Percentiles rank a stretch among this genome's conserved stretches.
phyloP scores from a whole-genome alignment of 2,329 filamentous ascomycete species.

The Pseudodiploospora longispora region DNA sequence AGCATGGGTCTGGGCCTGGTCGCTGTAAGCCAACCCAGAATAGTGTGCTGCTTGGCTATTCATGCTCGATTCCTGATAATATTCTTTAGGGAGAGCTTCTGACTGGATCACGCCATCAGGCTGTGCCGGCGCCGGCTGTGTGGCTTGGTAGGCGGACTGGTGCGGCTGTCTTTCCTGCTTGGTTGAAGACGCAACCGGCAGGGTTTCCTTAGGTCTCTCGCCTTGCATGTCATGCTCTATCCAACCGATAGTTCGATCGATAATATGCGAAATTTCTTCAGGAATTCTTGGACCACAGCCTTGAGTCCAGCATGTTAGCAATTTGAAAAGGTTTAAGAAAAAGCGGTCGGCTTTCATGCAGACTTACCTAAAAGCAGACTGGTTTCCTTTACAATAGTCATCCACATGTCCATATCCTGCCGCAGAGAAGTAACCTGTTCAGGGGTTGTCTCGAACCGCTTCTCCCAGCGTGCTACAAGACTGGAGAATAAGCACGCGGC shows the following conservation, averaged over 20 bases:
- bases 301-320: too few relatives aligned
- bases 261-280: constrained; percentile 38
- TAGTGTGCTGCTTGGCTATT: constrained; percentile 20
- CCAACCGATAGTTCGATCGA: constrained; percentile 42
- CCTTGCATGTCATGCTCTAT: constrained; percentile 43
- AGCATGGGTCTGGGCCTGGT: constrained; percentile 17
- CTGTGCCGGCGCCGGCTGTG: constrained; percentile 18
- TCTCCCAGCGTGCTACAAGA: constrained; percentile 61
- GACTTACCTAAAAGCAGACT: constrained; percentile 57
- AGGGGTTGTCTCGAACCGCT: constrained; percentile 50
- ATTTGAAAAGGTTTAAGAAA: too few relatives aligned
- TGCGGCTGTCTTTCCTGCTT: constrained; percentile 32
- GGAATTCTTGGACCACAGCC: constrained; percentile 19
- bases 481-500: constrained; percentile 66
- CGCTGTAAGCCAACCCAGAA: constrained; percentile 21
- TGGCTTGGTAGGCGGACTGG: constrained; percentile 3
- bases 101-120: constrained; percentile 10
- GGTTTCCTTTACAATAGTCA: constrained; percentile 59
- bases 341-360: too few relatives aligned
- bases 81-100: constrained; percentile 19
- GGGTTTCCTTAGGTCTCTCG: constrained; percentile 12
- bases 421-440: constrained; percentile 53
- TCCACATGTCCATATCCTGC: constrained; percentile 61
- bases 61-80: constrained; percentile 19
- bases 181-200: constrained; percentile 17